Conservation (phyloP, 2,329 filamentous ascomycete species). For the Dactylellina cionopaga region DNA sequence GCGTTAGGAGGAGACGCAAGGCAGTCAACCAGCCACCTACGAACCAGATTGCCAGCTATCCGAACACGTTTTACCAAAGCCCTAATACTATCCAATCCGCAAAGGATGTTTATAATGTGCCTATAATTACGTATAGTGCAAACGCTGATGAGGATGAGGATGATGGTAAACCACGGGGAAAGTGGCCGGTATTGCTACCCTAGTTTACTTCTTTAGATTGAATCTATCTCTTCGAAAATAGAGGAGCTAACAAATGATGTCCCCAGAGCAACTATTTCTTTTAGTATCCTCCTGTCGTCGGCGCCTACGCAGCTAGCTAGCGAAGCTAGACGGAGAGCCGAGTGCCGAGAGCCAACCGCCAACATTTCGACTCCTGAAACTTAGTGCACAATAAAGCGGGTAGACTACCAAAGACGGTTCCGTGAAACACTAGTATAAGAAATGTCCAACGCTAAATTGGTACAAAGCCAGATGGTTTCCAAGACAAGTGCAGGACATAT, state of each 20-base stretch:
- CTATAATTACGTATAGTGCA: not conserved
- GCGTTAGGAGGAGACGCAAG: conserved; percentile 2
- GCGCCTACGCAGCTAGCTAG: conserved; percentile 22
- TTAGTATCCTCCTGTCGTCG: conserved; percentile 11
- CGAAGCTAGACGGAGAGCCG: conserved; percentile 23
- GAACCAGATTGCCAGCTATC: too few species aligned
- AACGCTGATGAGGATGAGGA: not conserved
- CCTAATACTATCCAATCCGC: not conserved
- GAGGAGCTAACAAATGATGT: not conserved
- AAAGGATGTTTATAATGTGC: not conserved
- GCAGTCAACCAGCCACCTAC: conserved; percentile 4
- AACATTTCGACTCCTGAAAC: not conserved
- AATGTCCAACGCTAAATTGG: not conserved
- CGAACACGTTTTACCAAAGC: too few species aligned
- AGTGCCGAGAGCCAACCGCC: conserved; percentile 16
- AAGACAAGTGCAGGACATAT: too few species aligned
- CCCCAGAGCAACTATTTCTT: conserved; percentile 13
- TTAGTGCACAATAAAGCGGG: not conserved
- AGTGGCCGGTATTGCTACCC: not conserved
- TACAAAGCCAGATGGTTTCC: too few species aligned
- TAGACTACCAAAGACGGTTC: not conserved
- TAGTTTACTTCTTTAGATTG: too few species aligned
- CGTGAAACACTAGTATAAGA: not conserved
- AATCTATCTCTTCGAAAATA: too few species aligned
- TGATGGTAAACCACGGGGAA: not conserved